Base-by-base conservation (phyloP, 768 basidiomycete species). In the Symmetrospora coprosmae region DNA sequence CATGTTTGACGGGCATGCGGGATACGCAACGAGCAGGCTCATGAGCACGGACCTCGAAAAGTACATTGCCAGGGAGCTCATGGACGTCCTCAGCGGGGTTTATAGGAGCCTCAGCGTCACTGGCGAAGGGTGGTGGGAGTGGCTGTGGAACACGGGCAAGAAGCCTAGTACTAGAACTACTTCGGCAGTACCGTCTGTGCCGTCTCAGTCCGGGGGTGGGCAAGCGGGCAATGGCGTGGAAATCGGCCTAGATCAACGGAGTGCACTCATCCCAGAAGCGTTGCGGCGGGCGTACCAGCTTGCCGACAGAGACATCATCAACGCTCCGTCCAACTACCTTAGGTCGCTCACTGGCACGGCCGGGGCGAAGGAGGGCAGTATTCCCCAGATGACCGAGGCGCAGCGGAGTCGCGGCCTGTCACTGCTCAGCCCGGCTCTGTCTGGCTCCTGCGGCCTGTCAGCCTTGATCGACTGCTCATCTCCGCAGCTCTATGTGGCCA, bases 361-460 rank as follows among this genome's bases (percentile, higher is more conserved):
- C 16, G n/a, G n/a, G n/a, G n/a, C n/a, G n/a, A n/a, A n/a, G n/a
- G n/a, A n/a, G n/a, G n/a, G n/a, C n/a, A n/a, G n/a, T n/a, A 75
- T 86, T n/a, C 43, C 43, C 7, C 16, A 41, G 6, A 28, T 21
- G 2, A 41, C 53, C 6, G 55, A 63, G 25, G 40, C 33, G 41
- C 64, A 66, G 45, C 59, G 66, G 21, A 38, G 30, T 4, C 62
- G 62, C 63, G 82, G 82, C 6, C 67, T 83, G 38, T 75, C 82
- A 2, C 74, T 80, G n/a, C 81, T 94, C 76, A 78, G 80, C 33
- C 87, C 91, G 0, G 91, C 90, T 3, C 74, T 92, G 49, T 84
- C 70, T 79, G 92, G 92, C 2, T 89, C 88, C 61, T 97, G 92
- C 72, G 89, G 92, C 1, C 74, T 99, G 56, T 77, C 91, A 72